Conservation (phyloP, 2,329 filamentous ascomycete species). For the Coniochaeta hoffmannii region DNA sequence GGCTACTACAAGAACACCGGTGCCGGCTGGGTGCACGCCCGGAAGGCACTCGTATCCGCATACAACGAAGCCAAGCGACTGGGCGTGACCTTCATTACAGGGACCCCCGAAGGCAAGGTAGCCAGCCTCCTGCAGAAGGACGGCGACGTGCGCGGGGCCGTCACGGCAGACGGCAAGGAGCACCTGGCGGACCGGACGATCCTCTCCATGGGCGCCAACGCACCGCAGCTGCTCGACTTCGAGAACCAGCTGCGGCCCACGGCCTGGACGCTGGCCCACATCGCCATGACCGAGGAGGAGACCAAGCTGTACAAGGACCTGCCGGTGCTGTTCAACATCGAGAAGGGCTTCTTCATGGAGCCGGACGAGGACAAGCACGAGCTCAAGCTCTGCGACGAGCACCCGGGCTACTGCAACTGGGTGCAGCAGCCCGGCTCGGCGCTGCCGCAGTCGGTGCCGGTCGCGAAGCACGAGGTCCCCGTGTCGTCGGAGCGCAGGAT, state of each 20-base stretch:
- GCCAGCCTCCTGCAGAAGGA: slow-evolving; percentile 27
- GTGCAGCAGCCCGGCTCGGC: slow-evolving; percentile 19
- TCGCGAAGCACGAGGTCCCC: slow-evolving; percentile 30
- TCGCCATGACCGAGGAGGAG: slow-evolving; percentile 38
- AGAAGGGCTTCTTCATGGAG: slow-evolving; percentile 41
- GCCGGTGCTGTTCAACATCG: slow-evolving; percentile 41
- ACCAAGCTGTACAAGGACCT: slow-evolving; percentile 34
- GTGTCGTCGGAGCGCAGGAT: slow-evolving; percentile 36
- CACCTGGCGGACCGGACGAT: slow-evolving; percentile 36
- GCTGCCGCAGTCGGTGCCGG: slow-evolving; percentile 7
- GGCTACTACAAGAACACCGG: slow-evolving; percentile 35
- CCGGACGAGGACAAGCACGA: slow-evolving; percentile 36
- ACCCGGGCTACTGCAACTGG: slow-evolving; percentile 45
- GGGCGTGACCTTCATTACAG: slow-evolving; percentile 39
- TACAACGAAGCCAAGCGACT: slow-evolving; percentile 34
- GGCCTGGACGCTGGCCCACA: slow-evolving; percentile 45
- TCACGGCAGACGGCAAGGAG: slow-evolving; percentile 30
- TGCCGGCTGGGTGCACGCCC: slow-evolving; percentile 47
- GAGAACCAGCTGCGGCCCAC: slow-evolving; percentile 44
- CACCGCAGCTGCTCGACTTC: slow-evolving; percentile 38
- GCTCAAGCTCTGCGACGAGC: slow-evolving; percentile 46
- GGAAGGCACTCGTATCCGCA: slow-evolving; percentile 37
- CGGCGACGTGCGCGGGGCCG: slow-evolving; percentile 31
- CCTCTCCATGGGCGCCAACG: slow-evolving; percentile 40
- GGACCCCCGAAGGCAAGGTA: slow-evolving; percentile 27